A percentile compares a stretch with the other conserved stretches of the same genome.
These are phyloP conservation scores for Penicillium sp. DNA, from an alignment of 2,329 filamentous ascomycete genomes.

Conservation along the genomic window DNA sequence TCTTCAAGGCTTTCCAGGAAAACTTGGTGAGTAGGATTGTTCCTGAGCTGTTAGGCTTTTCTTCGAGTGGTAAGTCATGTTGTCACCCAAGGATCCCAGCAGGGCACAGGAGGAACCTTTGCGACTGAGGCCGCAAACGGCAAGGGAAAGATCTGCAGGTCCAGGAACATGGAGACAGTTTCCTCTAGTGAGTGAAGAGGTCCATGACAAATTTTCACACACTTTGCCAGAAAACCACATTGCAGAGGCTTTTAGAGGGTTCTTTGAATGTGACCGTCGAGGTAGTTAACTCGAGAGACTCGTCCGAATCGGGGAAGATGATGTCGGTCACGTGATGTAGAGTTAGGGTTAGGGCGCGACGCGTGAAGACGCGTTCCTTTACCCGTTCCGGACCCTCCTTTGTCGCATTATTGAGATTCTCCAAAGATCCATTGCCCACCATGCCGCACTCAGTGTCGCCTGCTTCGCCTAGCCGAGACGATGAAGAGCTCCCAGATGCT, in stretches of 20 bases:
- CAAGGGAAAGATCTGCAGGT: slow-evolving; percentile 5
- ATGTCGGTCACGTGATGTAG: slow-evolving; percentile 16
- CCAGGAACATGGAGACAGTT: background rate
- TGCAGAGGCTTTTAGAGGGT: background rate
- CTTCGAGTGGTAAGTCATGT: slow-evolving; percentile 19
- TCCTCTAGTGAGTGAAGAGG: background rate
- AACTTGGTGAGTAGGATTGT: background rate
- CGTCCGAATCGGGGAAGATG: slow-evolving; percentile 26
- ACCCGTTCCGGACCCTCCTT: slow-evolving; percentile 27
- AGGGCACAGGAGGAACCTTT: slow-evolving; percentile 25
- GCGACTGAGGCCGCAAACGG: slow-evolving; percentile 24
- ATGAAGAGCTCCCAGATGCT: slow-evolving; percentile 53
- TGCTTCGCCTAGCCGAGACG: slow-evolving; percentile 49
- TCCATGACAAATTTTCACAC: background rate
- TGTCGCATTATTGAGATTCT: background rate
- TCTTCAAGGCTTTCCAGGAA: background rate
- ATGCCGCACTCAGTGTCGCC: slow-evolving; percentile 49
- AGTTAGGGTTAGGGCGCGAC: slow-evolving; percentile 35
- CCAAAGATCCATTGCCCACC: slow-evolving; percentile 13
- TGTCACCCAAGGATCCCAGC: slow-evolving; percentile 26
- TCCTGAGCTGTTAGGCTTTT: background rate
- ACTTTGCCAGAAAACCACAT: too few relatives aligned
- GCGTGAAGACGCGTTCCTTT: slow-evolving; percentile 34
- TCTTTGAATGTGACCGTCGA: background rate
- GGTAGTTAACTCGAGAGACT: slow-evolving; percentile 3